Evolutionary conservation across 2,329 filamentous ascomycete genomes (phyloP), one percentile per base, ranked within the genome.

Genomic region (Apiospora malaysiana): DNA sequence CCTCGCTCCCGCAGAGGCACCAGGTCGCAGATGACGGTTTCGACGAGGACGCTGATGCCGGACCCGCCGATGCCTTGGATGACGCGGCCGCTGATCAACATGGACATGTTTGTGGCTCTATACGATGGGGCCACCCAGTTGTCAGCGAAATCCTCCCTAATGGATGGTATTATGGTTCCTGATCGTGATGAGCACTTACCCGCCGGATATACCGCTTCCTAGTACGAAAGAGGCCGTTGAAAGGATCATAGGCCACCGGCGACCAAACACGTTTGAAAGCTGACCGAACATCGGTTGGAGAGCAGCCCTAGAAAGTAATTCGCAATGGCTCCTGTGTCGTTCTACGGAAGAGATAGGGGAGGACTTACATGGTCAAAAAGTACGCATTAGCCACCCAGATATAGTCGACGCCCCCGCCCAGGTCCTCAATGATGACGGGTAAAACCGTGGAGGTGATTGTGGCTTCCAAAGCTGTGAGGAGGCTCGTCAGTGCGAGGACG

Each of bases 251-350:
- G 56, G 56, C 56, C 56, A 63, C 2, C 56, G 56, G 21, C 56
- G 56, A n/a, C 56, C 56, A 18, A 63, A 63, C 9, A 63, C 56
- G 7, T 63, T 63, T 5, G 65, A 42, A 32, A 85, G 68, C 72
- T 86, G 84, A 1, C 83, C 84, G 65, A 81, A 83, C 0, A 85
- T 70, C 0, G 85, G 85, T 68, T 84, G 84, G 18, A 84, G 78
- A 4, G 81, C 81, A 0, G 82, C 81, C 56, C 56, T 63, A 0
- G 51, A 2, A 37, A 1, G 12, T 12, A 14, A n/a, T 32, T 63
- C 9, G 37, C 8, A 1, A 18, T 23, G 21, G n/a, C 0, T 42
- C n/a, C n/a, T n/a, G n/a, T n/a, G n/a, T n/a, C n/a, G n/a, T n/a
- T n/a, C n/a, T n/a, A n/a, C n/a, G n/a, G n/a, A n/a, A n/a, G n/a